Base-by-base conservation (phyloP, 768 basidiomycete genomes). In the Suillus fuscotomentosus region DNA sequence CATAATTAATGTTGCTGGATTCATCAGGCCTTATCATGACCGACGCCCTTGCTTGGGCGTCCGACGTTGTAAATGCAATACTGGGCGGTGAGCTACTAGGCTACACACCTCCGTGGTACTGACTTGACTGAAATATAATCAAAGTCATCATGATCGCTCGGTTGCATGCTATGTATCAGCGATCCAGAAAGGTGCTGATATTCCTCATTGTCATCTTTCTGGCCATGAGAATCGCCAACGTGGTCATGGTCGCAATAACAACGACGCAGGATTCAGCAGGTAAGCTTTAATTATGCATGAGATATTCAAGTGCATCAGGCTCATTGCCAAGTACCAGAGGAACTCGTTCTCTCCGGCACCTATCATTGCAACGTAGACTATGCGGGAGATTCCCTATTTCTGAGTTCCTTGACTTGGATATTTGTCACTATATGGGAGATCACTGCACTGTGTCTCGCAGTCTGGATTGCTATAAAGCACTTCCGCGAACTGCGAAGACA, bases 181-280 rank as follows among this genome's bases (percentile, higher is more conserved):
- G 13, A 7, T 50, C 48, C 14, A 22, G 48, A 50, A 50, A 50
- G 48, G 14, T 50, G 48, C 22, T 50, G 22, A 24, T 24, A 24
- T 24, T 24, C 7, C 48, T 50, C 14, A n/a, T 50, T 8, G 22
- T 24, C 14, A 24, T 24, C 13, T 50, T 50, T 24, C 2, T 24
- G 48, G 22, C 22, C 6, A 24, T 24, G 6, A 50, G 22, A 50
- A 50, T 24, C 6, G n/a, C 14, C 5, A 8, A 3, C 1, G 22
- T 6, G 14, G 7, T 24, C 5, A 24, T 24, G 14, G 0, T 2
- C 14, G 22, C 22, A 15, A 7, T 50, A 14, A 3, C 1, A 0
- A 7, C 3, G 6, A 7, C 1, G 0, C 22, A 14, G 2, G 7
- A 2, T 14, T 24, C 48, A 14, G 6, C 0, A 5, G 48, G 48